Percentiles rank a stretch among this genome's conserved stretches.
Conservation (phyloP, 225 moss, liverwort and hornwort genomes). For the Neckera pumila region DNA sequence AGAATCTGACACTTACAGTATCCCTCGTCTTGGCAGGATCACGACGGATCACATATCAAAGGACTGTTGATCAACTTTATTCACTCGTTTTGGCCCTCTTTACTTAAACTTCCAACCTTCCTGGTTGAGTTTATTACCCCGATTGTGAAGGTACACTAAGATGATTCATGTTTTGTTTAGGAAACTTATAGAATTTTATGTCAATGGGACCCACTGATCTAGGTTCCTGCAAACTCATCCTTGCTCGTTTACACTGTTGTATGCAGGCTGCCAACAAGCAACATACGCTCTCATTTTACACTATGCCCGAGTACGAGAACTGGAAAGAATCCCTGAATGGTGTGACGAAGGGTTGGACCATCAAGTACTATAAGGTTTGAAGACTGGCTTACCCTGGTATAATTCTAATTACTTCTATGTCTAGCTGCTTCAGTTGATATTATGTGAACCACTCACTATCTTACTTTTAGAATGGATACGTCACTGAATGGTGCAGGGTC, state of each 20-base stretch:
- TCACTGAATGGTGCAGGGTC: constrained; percentile 39
- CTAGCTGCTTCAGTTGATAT: neutral
- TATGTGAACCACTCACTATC: neutral
- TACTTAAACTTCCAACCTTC: constrained; percentile 71
- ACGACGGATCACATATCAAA: constrained; percentile 97
- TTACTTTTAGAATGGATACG: neutral
- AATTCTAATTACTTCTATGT: neutral
- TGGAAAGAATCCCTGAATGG: constrained; percentile 77
- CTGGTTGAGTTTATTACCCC: constrained; percentile 95
- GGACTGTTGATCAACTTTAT: constrained; percentile 94
- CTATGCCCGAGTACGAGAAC: constrained; percentile 86
- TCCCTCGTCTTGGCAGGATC: constrained; percentile 43
- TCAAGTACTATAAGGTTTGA: constrained; percentile 99
- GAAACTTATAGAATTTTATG: neutral
- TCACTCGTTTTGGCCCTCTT: constrained; percentile 96
- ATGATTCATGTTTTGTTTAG: neutral
- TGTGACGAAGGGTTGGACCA: constrained; percentile 83
- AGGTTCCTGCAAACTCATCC: neutral
- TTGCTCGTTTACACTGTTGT: neutral
- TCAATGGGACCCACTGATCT: neutral
- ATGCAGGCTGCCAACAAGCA: constrained; percentile 65
- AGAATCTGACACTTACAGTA: neutral
- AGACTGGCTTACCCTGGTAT: neutral
- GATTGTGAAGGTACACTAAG: constrained; percentile 69
- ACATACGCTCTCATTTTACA: constrained; percentile 73